Conservation (phyloP, 306 rosid species). For the Oemleria cerasiformis region DNA sequence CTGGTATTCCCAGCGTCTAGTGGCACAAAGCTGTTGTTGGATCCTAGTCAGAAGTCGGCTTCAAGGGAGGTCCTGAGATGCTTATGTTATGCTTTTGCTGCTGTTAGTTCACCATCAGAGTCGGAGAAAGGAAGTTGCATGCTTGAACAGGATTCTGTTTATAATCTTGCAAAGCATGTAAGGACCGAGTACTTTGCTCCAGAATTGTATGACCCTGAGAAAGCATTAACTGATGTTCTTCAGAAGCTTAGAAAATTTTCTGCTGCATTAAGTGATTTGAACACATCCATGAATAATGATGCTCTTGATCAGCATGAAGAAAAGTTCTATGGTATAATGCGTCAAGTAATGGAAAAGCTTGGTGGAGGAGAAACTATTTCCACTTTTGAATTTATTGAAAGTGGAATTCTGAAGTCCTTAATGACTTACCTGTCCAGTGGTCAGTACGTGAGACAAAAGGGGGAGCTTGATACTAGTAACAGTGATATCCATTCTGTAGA, state of each 20-base stretch:
- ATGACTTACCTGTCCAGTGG: constrained; percentile 65
- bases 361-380: constrained; percentile 81
- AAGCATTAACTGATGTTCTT: constrained; percentile 75
- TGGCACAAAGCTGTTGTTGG: constrained; percentile 45
- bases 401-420: constrained; percentile 82
- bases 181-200: constrained; percentile 61
- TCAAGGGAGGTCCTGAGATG: constrained; percentile 62
- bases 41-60: constrained; percentile 52
- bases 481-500: constrained; percentile 43
- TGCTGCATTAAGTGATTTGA: constrained; percentile 49
- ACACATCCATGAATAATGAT: constrained; percentile 29
- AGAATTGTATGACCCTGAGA: constrained; percentile 58
- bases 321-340: constrained; percentile 42
- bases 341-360: constrained; percentile 66
- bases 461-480: constrained; percentile 29
- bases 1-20: constrained; percentile 53
- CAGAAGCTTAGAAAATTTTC: constrained; percentile 66
- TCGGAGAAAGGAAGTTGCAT: constrained; percentile 66
- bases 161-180: constrained; percentile 67
- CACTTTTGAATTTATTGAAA: constrained; percentile 93
- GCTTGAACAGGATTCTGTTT: constrained; percentile 74
- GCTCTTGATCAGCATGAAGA: constrained; percentile 55
- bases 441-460: constrained; percentile 44
- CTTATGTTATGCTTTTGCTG: constrained; percentile 75
- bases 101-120: constrained; percentile 40